Evolutionary conservation across 352 stramenopile genomes (phyloP), one percentile per base, ranked within the genome.

Genomic region (Globisporangium solare): DNA sequence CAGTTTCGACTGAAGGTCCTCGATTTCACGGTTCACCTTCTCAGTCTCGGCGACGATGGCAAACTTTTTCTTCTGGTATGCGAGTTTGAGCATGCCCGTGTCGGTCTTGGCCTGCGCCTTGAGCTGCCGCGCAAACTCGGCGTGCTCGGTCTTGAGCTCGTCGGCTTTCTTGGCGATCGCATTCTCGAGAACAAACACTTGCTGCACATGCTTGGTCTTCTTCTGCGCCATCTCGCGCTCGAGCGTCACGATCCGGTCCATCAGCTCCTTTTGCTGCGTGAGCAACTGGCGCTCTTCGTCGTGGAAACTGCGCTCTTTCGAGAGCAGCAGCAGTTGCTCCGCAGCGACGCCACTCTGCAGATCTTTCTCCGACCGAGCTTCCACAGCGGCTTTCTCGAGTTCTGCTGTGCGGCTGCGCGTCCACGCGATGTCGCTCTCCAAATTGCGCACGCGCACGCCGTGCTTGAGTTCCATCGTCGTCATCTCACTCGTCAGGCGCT

Each of bases 401-500:
- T 88, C 74, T 31, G 68, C 68, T 3, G 67, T 75, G 22, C 73
- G 74, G 56, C 52, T 78, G 39, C 78, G 78, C 52, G 70, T 68
- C 69, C 75, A 86, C 48, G 63, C 63, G 0, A 89, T 66, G 37
- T 89, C 74, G 22, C 54, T 78, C 51, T 83, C 71, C n/a, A 66
- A 64, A 20, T 74, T 83, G 22, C 62, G 63, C n/a, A 89, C 46
- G 17, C 73, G 74, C 12, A 73, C 58, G 1, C 83, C 67, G 42
- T 89, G 76, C 63, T 86, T 87, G 49, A 74, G 43, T n/a, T 73
- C 68, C 69, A 85, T 82, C 31, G 73, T 82, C n/a, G 60, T 52
- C 53, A 84, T 67, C 15, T 83, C 75, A 18, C 32, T 73, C 27
- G 46, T 64, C 20, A 85, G 55, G 4, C 70, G 62, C 21, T 83